These are phyloP conservation scores for grape (Vitis vinifera) DNA, from an alignment of 164 flowering plant genomes.

Conservation along the genomic window DNA sequence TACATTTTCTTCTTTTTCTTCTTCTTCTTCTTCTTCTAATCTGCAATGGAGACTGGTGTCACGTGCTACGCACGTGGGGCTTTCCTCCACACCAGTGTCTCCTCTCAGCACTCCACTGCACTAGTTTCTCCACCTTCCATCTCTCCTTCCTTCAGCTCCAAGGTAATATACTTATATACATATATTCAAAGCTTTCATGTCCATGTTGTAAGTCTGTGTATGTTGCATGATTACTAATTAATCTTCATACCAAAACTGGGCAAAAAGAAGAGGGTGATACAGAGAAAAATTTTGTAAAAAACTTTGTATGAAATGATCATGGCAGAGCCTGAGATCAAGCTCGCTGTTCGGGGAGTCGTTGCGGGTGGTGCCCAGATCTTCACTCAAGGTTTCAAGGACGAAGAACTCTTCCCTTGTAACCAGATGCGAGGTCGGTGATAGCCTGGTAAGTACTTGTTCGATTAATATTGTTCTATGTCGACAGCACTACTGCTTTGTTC, in stretches of 20 bases:
- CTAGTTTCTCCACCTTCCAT: conserved; percentile 48
- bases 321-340: conserved; percentile 71
- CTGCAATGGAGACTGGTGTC: conserved; percentile 69
- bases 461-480: no score
- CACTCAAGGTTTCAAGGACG: conserved; percentile 44
- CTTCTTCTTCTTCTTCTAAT: neutral
- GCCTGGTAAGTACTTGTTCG: conserved; percentile 57
- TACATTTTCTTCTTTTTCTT: neutral
- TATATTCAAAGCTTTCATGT: neutral
- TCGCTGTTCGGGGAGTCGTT: conserved; percentile 76
- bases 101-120: conserved; percentile 56
- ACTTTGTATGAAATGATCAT: conserved; percentile 1
- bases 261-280: neutral
- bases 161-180: conserved; percentile 31
- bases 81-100: conserved; percentile 40
- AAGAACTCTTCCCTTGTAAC: conserved; percentile 47
- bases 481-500: no score
- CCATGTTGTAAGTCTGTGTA: neutral
- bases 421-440: conserved; percentile 84
- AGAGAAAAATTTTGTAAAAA: neutral
- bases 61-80: conserved; percentile 64
- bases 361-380: conserved; percentile 44
- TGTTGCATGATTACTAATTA: neutral
- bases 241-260: neutral
- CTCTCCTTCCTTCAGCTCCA: conserved; percentile 50